Conservation (phyloP, 2,329 filamentous ascomycete species). For the Apiospora pterosperma region DNA sequence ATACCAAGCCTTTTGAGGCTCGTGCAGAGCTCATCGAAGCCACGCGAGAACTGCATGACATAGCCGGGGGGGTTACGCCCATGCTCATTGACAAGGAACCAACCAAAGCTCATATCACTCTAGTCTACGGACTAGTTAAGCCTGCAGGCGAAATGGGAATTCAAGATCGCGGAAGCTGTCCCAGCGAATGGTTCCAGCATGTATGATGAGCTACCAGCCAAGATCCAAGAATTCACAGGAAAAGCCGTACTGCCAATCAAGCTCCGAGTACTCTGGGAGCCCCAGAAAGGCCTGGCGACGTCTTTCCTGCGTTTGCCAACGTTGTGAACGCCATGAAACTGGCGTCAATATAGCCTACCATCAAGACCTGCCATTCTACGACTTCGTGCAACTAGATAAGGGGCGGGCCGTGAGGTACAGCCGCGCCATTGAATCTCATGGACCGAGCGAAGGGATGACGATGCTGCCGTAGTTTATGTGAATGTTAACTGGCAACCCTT, state of each 20-base stretch:
- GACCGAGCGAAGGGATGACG: not conserved
- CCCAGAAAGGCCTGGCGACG: not conserved
- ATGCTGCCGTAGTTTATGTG: constrained; percentile 2
- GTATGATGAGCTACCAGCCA: not conserved
- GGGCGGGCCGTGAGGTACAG: not conserved
- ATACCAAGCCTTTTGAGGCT: not conserved
- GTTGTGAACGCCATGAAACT: not conserved
- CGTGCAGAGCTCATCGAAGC: not conserved
- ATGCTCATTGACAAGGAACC: not conserved
- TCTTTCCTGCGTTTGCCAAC: not conserved
- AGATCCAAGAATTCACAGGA: not conserved
- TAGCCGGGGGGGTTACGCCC: not conserved
- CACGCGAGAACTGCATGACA: not conserved
- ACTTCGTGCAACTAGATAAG: not conserved
- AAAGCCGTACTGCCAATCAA: not conserved
- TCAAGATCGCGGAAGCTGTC: not conserved
- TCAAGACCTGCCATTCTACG: not conserved
- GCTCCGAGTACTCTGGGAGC: not conserved
- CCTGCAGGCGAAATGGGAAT: not conserved
- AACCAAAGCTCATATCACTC: not conserved
- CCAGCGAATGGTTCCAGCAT: not conserved
- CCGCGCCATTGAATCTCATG: not conserved
- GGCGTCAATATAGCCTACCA: constrained; percentile 2
- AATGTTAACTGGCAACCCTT: not conserved
- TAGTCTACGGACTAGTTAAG: not conserved